Conservation (phyloP, 2,329 filamentous ascomycete genomes). For the Cladosporium sp. region DNA sequence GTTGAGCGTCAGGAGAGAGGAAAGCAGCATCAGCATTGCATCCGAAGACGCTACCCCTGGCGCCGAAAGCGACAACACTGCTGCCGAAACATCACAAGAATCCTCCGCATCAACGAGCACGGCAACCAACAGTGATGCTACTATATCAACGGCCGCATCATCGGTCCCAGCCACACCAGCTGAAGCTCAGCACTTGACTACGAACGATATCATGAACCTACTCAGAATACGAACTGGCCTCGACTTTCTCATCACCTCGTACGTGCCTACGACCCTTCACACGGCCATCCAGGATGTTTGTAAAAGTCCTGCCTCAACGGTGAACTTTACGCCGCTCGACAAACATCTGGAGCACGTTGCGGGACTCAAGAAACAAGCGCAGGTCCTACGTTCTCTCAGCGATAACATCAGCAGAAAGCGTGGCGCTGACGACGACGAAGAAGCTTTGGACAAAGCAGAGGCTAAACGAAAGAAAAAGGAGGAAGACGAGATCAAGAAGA, state of each 20-base stretch:
- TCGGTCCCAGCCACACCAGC: conserved; percentile 33
- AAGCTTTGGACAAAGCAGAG: conserved; percentile 57
- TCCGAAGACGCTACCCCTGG: conserved; percentile 26
- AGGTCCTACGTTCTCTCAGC: conserved; percentile 64
- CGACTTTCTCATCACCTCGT: conserved; percentile 63
- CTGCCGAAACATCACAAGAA: conserved; percentile 22
- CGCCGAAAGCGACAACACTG: conserved; percentile 22
- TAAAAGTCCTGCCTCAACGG: conserved; percentile 32
- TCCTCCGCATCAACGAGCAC: conserved; percentile 32
- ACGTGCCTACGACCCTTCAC: conserved; percentile 54
- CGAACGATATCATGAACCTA: conserved; percentile 53
- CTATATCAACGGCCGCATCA: conserved; percentile 29
- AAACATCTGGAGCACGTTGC: conserved; percentile 67
- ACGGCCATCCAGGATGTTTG: conserved; percentile 47
- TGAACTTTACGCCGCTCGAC: conserved; percentile 71
- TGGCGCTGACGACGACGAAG: conserved; percentile 61
- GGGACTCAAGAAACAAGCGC: conserved; percentile 68
- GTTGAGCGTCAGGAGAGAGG: conserved; percentile 63
- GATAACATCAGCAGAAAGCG: conserved; percentile 71
- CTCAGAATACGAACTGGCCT: conserved; percentile 66
- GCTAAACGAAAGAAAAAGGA: conserved; percentile 85
- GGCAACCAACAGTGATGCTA: conserved; percentile 20
- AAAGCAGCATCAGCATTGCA: conserved; percentile 41
- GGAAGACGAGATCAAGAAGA: conserved; percentile 84
- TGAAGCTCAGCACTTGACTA: conserved; percentile 1